Base-by-base conservation (phyloP, 2,329 filamentous ascomycete species). In the Stachybotrys chlorohalonatus region DNA sequence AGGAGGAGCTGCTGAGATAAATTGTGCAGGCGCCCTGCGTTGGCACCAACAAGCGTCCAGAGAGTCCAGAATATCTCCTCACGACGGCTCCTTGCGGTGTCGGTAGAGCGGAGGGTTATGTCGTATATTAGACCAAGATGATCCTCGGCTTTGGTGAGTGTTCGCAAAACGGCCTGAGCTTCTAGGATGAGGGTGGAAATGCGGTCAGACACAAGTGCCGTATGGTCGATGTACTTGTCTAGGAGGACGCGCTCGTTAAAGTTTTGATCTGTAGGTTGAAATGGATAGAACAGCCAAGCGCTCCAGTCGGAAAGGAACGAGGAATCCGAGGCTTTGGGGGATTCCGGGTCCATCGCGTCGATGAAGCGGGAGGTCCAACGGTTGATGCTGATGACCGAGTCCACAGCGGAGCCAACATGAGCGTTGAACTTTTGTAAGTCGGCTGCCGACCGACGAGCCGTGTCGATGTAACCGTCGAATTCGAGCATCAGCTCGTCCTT, bases 381-480 rank as follows among this genome's bases (percentile, higher is more conserved):
- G 63, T 90, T 91, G 54, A 87, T 89, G 58, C 78, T 81, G 56
- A 92, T 84, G 52, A 92, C 84, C 42, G 81, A 82, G 63, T 93
- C 89, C 42, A 92, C 84, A 1, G 86, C 84, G 11, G 83, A 79
- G 5, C 87, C 87, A 59, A 92, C 85, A 60, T 87, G 85, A 0
- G 82, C 84, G 70, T 92, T 92, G 77, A 92, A 94, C 55, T 78
- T 80, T 57, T 86, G 84, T 5, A 94, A 76, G 54, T 88, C 83
- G 49, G 78, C 75, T 5, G 86, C 82, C 1, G 86, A 84, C 50
- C 79, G 76, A 4, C 82, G 75, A 2, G 86, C 84, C 0, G 82
- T 83, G 9, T 86, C 82, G 60, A 94, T 82, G 69, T 92, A 95
- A 52, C 82, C 82, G 58, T 87, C 82, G 55, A 95, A 87, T 66